Conservation (phyloP, 805 yeast species). For the Ogataea populi-albae region DNA sequence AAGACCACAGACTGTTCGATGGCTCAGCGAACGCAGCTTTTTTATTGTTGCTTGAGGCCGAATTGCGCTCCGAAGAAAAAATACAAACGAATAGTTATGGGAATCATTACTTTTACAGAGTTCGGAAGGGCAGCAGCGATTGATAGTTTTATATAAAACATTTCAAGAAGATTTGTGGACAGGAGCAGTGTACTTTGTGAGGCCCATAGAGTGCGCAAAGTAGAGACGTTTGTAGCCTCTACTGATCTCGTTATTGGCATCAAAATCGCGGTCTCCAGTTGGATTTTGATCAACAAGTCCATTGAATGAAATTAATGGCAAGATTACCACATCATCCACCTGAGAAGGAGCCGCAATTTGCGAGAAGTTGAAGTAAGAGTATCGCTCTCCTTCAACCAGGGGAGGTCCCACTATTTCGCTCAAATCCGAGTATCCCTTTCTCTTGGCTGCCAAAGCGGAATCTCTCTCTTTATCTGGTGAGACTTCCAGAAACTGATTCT, state of each 20-base stretch:
- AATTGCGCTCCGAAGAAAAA: slow-evolving; percentile 1
- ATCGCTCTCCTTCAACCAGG: slow-evolving; percentile 6
- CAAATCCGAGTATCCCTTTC: not conserved
- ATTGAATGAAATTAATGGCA: slow-evolving; percentile 20
- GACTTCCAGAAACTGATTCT: slow-evolving; percentile 5
- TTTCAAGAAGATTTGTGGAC: slow-evolving; percentile 1
- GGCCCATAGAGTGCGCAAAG: slow-evolving; percentile 28
- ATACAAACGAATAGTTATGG: slow-evolving; percentile 3
- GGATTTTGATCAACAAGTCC: slow-evolving; percentile 9
- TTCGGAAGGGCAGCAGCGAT: too few species aligned
- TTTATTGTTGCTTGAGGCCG: too few species aligned
- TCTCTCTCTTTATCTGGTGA: slow-evolving; percentile 2
- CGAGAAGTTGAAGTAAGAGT: slow-evolving; percentile 19
- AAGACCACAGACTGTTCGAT: slow-evolving; percentile 49
- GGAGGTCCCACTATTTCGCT: slow-evolving; percentile 15
- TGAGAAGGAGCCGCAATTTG: slow-evolving; percentile 16
- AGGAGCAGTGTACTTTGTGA: slow-evolving; percentile 7
- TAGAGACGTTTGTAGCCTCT: slow-evolving; percentile 14
- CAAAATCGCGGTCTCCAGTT: slow-evolving; percentile 2
- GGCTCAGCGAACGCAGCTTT: slow-evolving; percentile 46
- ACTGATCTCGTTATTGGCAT: slow-evolving; percentile 6
- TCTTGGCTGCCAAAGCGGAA: slow-evolving; percentile 1
- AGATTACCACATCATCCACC: slow-evolving; percentile 15
- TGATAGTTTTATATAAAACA: too few species aligned
- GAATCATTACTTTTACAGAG: not conserved